These are phyloP conservation scores for Lentinus tigrinus DNA, from an alignment of 768 basidiomycete species.

Conservation along the genomic window DNA sequence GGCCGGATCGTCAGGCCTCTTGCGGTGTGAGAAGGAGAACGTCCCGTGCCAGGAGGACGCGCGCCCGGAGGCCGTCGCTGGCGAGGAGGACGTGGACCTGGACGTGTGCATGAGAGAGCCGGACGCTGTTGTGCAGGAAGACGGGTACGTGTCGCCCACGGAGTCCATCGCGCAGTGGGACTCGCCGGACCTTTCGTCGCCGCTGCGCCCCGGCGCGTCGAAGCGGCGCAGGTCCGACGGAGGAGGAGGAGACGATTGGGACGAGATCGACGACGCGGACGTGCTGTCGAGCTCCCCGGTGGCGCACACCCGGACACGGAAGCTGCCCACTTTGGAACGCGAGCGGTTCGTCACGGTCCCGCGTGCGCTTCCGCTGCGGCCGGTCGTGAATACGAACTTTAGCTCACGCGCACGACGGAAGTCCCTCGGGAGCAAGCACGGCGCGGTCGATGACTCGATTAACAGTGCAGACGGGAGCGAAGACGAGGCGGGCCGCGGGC, in stretches of 20 bases:
- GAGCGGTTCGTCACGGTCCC: neutral
- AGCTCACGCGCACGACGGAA: neutral
- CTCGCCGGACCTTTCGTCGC: slow-evolving; percentile 68
- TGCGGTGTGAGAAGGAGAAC: slow-evolving; percentile 44
- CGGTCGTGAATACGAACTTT: slow-evolving; percentile 5
- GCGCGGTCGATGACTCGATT: neutral
- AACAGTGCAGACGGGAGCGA: neutral
- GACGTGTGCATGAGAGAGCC: slow-evolving; percentile 34
- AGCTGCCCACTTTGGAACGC: neutral
- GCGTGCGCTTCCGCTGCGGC: slow-evolving; percentile 12
- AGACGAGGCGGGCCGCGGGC: slow-evolving; percentile 22
- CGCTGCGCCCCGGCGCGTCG: slow-evolving; percentile 32
- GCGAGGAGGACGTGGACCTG: slow-evolving; percentile 41
- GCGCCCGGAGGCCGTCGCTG: slow-evolving; percentile 19
- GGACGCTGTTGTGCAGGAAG: slow-evolving; percentile 66
- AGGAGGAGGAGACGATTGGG: slow-evolving; percentile 11
- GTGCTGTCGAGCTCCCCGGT: slow-evolving; percentile 47
- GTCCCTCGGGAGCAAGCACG: neutral
- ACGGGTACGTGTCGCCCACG: slow-evolving; percentile 79
- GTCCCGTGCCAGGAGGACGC: slow-evolving; percentile 26
- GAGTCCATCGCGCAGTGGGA: slow-evolving; percentile 46
- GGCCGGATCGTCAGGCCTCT: slow-evolving; percentile 11
- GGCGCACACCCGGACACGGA: neutral
- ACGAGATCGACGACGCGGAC: slow-evolving; percentile 52
- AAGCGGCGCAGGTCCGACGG: slow-evolving; percentile 4